Base-by-base conservation (phyloP, 345 rosid genomes). In the Pistacia vera region DNA sequence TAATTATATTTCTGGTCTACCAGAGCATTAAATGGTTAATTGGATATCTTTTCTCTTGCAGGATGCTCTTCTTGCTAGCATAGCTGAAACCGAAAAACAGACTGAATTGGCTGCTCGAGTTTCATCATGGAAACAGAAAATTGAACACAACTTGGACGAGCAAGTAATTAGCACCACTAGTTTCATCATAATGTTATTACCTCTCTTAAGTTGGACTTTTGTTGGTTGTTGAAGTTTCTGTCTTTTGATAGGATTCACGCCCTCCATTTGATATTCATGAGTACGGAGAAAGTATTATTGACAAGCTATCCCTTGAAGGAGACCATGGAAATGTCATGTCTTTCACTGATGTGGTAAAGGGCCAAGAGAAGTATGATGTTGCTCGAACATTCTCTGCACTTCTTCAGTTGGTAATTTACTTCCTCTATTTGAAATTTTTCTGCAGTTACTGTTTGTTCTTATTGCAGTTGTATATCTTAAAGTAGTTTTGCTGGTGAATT, bases 51-150 rank as follows among this genome's bases (percentile, higher is more conserved):
- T 38, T 30, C 11, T 54, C 25, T 5, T 75, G 76, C 83, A 96
- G 99, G 99, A 96, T 84, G 91, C 95, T 78, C 94, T 96, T 55
- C 97, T 93, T 33, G 97, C 93, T 61, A 94, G 91, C 84, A 91
- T 96, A 83, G 97, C 99, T 76, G 94, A 92, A 86, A 86, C 75
- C 44, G 98, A 93, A 88, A 96, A 87, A 76, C 97, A 91, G 83
- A 89, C 94, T n/a, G 98, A 92, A 81, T 78, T 94, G 80, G 97
- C 97, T 80, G 87, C 92, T 78, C 95, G 97, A 44, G 97, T 94
- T 71, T 89, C 97, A 60, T 80, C 91, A 0, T 96, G 99, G 99
- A 93, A 92, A 86, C 97, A 90, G 77, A 96, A 92, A 74, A 94
- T 96, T 70, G 99, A 96, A 84, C 84, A 79, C 71, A 92, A 88